Conservation (phyloP, 192 early-diverging fungal genomes). For the Coemansia sp. region DNA sequence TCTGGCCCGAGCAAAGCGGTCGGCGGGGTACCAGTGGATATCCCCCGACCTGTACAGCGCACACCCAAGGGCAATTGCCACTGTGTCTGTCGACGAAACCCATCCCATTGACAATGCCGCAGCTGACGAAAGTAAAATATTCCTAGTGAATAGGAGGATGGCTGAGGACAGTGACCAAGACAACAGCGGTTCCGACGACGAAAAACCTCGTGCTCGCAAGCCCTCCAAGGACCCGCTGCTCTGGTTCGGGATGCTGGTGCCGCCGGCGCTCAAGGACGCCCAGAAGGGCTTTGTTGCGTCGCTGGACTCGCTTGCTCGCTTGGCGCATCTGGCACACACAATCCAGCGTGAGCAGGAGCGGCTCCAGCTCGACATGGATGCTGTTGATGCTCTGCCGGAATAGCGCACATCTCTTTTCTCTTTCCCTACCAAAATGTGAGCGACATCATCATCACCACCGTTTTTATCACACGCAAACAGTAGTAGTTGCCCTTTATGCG, state of each 20-base stretch:
- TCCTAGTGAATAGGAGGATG: neutral
- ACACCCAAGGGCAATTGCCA: slow-evolving; percentile 32
- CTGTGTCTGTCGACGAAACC: slow-evolving; percentile 15
- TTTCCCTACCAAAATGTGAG: neutral
- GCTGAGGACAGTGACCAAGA: neutral
- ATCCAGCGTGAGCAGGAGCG: neutral
- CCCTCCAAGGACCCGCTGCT: slow-evolving; percentile 35
- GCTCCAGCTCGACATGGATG: neutral
- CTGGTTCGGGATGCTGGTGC: slow-evolving; percentile 56
- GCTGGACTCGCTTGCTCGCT: slow-evolving; percentile 27
- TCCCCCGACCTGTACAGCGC: slow-evolving; percentile 44
- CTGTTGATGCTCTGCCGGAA: neutral
- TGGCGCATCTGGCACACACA: slow-evolving; percentile 33
- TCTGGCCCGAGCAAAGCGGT: slow-evolving; percentile 36
- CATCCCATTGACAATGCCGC: neutral
- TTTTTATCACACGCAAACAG: neutral
- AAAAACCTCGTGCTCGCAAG: neutral
- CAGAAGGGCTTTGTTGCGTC: slow-evolving; percentile 36
- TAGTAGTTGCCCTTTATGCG: neutral
- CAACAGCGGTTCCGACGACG: neutral
- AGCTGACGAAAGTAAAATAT: neutral
- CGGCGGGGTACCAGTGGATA: slow-evolving; percentile 49
- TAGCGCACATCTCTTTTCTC: neutral
- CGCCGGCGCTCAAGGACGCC: slow-evolving; percentile 41
- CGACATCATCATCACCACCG: too few species aligned